These are phyloP conservation scores for Ophiostoma fasciatum DNA, from an alignment of 2,329 filamentous ascomycete genomes.

Conservation along the genomic window DNA sequence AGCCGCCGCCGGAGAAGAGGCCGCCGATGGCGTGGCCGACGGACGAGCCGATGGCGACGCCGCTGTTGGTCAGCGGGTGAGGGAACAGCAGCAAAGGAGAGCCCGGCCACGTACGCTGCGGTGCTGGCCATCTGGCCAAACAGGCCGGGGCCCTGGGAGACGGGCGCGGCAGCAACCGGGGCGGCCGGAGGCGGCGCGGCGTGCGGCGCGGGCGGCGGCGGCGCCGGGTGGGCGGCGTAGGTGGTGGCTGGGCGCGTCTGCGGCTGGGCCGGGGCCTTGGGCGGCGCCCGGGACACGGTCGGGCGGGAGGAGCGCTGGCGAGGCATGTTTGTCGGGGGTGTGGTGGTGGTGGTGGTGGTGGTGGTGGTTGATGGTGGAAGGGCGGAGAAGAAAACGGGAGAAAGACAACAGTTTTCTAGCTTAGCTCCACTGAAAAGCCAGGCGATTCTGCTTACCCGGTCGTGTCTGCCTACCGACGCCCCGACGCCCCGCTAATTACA, in stretches of 20 bases:
- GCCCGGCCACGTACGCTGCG: conserved; percentile 58
- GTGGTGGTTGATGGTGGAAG: background rate
- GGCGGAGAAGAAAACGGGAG: too few species aligned
- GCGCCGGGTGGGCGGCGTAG: conserved; percentile 36
- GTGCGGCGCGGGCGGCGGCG: conserved; percentile 20
- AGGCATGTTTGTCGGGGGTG: conserved; percentile 40
- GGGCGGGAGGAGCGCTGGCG: conserved; percentile 55
- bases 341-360: conserved; percentile 3
- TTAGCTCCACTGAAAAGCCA: too few species aligned
- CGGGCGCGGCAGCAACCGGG: conserved; percentile 25
- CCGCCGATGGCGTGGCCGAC: conserved; percentile 91
- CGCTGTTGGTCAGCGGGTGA: too few species aligned
- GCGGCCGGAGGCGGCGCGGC: conserved; percentile 33
- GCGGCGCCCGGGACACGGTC: conserved; percentile 50
- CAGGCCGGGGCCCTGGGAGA: conserved; percentile 60
- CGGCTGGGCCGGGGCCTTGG: conserved; percentile 33
- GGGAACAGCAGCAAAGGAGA: too few species aligned
- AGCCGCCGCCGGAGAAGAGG: conserved; percentile 66
- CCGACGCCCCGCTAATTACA: too few species aligned
- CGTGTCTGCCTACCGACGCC: too few species aligned
- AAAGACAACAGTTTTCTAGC: too few species aligned
- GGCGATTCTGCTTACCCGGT: too few species aligned
- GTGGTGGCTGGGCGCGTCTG: conserved; percentile 58
- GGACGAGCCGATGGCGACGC: conserved; percentile 89
- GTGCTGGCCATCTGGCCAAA: conserved; percentile 97